These are phyloP conservation scores for Saturnispora galanensis DNA, from an alignment of 805 yeast species.

Conservation along the genomic window DNA sequence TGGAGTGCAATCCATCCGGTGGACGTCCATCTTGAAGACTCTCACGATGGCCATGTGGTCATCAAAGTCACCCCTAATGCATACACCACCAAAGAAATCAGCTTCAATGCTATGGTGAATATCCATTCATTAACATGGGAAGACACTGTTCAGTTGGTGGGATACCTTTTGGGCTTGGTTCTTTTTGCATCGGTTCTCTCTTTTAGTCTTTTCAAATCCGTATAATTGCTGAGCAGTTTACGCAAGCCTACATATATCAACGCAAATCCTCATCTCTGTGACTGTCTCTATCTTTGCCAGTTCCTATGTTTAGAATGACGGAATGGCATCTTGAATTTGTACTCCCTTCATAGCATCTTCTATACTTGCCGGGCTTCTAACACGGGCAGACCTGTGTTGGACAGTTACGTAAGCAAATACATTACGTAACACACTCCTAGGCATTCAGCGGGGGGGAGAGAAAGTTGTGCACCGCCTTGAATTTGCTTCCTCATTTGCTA, in stretches of 20 bases:
- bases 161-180: neutral
- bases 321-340: too few relatives aligned
- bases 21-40: neutral
- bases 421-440: neutral
- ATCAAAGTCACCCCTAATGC: slow-evolving; percentile 1
- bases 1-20: slow-evolving; percentile 24
- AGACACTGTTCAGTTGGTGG: too few relatives aligned
- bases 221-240: neutral
- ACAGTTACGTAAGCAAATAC: neutral
- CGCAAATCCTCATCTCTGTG: too few relatives aligned
- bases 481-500: neutral
- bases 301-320: too few relatives aligned
- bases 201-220: neutral
- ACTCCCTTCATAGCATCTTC: too few relatives aligned
- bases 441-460: neutral
- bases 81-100: neutral
- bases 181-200: too few relatives aligned
- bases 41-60: neutral
- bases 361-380: too few relatives aligned
- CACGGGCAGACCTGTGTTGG: too few relatives aligned
- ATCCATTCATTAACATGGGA: neutral
- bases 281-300: too few relatives aligned
- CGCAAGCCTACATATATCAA: neutral
- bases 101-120: neutral
- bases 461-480: slow-evolving; percentile 5